phyloP scores from a whole-genome alignment of 345 rosid genomes.

The Eucalyptus curtisii region DNA sequence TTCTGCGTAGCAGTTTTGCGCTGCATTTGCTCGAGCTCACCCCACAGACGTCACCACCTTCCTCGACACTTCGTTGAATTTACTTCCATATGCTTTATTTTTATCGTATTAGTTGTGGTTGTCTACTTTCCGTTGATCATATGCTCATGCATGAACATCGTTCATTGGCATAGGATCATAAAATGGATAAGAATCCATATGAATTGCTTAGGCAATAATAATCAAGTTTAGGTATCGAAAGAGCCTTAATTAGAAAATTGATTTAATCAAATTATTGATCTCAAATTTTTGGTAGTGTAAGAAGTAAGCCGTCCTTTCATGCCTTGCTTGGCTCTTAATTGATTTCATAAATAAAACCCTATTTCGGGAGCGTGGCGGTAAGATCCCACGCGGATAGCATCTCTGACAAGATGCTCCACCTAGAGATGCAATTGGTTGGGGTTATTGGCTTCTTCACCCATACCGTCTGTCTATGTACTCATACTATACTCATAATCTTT shows the following conservation, averaged over 20 bases:
- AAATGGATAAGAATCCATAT: no score
- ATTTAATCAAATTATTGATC: neutral
- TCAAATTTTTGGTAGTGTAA: fast-evolving
- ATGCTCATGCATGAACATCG: no score
- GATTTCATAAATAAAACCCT: neutral
- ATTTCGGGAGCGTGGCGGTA: fast-evolving
- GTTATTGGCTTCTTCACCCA: neutral
- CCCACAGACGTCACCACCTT: neutral
- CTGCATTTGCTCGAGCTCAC: neutral
- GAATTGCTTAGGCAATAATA: neutral
- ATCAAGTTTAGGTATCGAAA: no score
- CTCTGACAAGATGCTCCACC: neutral
- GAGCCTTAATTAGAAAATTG: no score
- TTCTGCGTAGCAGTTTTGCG: neutral
- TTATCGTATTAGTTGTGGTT: no score
- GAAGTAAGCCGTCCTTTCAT: fast-evolving
- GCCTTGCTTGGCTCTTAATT: no score
- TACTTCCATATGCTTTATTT: no score
- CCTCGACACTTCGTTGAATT: neutral
- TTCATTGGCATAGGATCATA: no score
- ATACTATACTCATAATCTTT: neutral
- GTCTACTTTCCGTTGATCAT: no score
- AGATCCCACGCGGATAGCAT: neutral
- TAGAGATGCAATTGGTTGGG: neutral
- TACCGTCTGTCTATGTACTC: neutral